phyloP scores from a whole-genome alignment of 2,329 filamentous ascomycete genomes.

The Cercospora sp. region DNA sequence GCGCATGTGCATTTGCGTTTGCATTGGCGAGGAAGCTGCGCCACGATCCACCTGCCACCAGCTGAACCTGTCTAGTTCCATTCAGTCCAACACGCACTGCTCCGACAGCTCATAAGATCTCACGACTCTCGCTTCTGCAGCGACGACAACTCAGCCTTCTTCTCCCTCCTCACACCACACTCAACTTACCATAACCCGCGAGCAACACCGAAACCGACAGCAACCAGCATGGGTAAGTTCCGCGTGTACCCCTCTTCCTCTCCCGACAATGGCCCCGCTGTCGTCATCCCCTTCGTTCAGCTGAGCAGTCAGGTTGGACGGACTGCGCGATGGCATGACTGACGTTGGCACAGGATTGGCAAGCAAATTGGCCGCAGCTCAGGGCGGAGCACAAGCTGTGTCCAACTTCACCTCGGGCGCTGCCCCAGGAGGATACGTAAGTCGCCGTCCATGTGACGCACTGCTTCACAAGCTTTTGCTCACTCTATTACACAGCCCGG shows the following conservation, averaged over 20 bases:
- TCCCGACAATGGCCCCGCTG: constrained; percentile 1
- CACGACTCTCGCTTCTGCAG: not conserved
- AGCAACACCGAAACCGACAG: not conserved
- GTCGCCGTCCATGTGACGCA: constrained; percentile 39
- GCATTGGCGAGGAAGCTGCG: not conserved
- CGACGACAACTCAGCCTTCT: not conserved
- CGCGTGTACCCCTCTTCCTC: not conserved
- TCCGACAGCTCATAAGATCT: not conserved
- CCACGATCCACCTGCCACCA: not conserved
- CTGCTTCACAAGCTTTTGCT: constrained; percentile 25
- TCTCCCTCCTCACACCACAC: not conserved
- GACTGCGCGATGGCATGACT: not conserved
- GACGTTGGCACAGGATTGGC: constrained; percentile 42
- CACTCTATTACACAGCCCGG: constrained; percentile 38
- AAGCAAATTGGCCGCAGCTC: constrained; percentile 50
- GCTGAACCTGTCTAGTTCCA: not conserved
- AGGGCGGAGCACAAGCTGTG: constrained; percentile 35
- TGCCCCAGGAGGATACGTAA: constrained; percentile 54
- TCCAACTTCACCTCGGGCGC: constrained; percentile 30
- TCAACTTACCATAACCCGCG: not conserved
- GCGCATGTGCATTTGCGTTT: not conserved
- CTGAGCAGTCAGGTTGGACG: not conserved
- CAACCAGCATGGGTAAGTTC: not conserved
- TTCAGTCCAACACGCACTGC: not conserved
- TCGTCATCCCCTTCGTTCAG: constrained; percentile 8